These are phyloP conservation scores for Aspergillus sp. DNA, from an alignment of 2,329 filamentous ascomycete genomes.

Conservation along the genomic window DNA sequence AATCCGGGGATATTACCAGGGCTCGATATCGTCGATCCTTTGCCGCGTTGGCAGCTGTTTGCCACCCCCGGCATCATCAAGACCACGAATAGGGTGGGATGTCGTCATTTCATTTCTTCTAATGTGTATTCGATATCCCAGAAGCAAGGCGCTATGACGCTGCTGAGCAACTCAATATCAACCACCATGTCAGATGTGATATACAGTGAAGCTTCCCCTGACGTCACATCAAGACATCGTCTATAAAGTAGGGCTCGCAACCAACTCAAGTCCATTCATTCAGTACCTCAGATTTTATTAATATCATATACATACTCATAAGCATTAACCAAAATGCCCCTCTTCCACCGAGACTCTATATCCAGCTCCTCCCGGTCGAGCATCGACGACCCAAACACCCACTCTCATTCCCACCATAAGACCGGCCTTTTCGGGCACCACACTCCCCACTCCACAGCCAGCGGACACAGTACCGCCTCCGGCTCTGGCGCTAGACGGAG, in stretches of 20 bases:
- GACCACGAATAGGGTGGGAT: too few relatives aligned
- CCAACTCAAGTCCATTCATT: background rate
- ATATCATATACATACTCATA: background rate
- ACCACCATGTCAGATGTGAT: background rate
- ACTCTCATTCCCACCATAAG: background rate
- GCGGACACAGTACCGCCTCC: background rate
- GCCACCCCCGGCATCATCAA: background rate
- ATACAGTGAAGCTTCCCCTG: background rate
- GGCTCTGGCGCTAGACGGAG: background rate
- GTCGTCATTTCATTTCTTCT: too few relatives aligned
- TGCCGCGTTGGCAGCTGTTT: background rate
- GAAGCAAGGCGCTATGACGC: background rate
- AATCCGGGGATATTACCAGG: background rate
- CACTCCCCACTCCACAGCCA: conserved; percentile 31
- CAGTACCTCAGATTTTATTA: background rate
- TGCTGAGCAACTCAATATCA: background rate
- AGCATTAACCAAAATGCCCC: conserved; percentile 20
- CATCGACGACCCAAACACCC: conserved; percentile 16
- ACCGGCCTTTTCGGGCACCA: conserved; percentile 37
- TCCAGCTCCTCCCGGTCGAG: conserved; percentile 25
- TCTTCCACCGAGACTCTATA: conserved; percentile 24
- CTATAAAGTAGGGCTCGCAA: background rate
- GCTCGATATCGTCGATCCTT: background rate
- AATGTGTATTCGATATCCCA: too few relatives aligned
- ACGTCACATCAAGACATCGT: background rate